Base-by-base conservation (phyloP, 1,139 yeast genomes). In the Blastobotrys petasosporus region DNA sequence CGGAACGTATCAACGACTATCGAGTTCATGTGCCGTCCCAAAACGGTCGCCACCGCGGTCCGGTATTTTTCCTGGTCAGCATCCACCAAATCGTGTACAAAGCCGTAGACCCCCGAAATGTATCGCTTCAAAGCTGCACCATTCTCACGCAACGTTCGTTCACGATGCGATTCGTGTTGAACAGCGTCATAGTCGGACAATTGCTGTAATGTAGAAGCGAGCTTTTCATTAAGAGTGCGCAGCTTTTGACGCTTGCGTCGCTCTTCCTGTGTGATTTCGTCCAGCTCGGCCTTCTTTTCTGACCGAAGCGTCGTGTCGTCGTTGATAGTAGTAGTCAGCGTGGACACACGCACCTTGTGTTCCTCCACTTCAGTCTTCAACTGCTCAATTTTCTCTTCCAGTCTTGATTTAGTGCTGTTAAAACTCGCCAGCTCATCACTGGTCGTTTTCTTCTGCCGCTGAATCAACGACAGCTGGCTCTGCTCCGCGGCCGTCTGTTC, bases 1-100 rank as follows among this genome's bases (percentile, higher is more conserved):
- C 80, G 65, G 2, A 83, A 68, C 20, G 78, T 77, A 56, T 87
- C 95, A 3, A 92, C 98, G 30, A 92, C 76, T 9, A 92, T 76
- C 0, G 97, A 77, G 62, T 92, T 95, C 54, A 81, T 77, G 57
- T 86, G 77, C 52, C 77, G 75, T 3, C 97, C 98, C 38, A 92
- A 68, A 5, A 85, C 76, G 0, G 94, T 83, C 42, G 85, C 80
- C 37, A 92, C 75, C 0, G 98, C 95, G 6, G 72, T 59, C 45
- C 85, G 88, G 62, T 80, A 90, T 47, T 80, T 74, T 48, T 78
- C 80, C 56, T 84, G 85, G 46, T 80, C 74, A 8, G 97, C 96
- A 47, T 80, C 77, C 40, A 94, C 84, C 33, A 92, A 69, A 56
- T 88, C 97, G 53, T 80, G 76, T 2, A 90, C 79, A 23, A 86